Evolutionary conservation across 805 yeast species (phyloP), one percentile per base, ranked within the genome.

Genomic region (Saccharomycopsis guyanensis): DNA sequence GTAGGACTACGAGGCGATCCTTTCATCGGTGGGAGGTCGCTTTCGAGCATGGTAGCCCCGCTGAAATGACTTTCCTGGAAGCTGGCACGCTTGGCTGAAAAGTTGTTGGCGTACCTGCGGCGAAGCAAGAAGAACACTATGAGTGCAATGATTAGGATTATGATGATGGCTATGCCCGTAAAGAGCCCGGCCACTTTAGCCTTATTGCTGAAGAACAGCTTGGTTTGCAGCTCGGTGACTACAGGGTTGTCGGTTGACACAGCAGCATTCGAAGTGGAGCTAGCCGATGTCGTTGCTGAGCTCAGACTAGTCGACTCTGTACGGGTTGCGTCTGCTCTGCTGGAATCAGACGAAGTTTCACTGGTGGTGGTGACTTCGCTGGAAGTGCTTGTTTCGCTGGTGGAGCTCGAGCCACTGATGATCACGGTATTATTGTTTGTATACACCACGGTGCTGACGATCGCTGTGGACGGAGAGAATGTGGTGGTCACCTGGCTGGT

Each of bases 181-280:
- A 44, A 40, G 4, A 44, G 29, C 1, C 47, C 47, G 4, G 38
- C 43, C 8, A 44, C 45, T 23, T 44, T 40, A 12, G 35, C 43
- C 24, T 12, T 15, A 24, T 29, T 15, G 38, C 29, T 24, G 25
- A 37, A 27, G 29, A 43, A 38, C n/a, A 22, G 10, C 42, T 23
- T 38, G 18, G 19, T 15, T 12, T 33, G 37, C 13, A 10, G 32
- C 32, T 27, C 13, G 32, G 8, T 13, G 32, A 27, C 32, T 8
- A 13, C 32, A 27, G 32, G 12, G 32, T 27, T 27, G 32, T 8
- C 32, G 13, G 32, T 27, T 10, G 45, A 8, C 12, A 36, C 22
- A 7, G 45, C 13, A 15, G 40, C n/a, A 10, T 19, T 23, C 12
- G 13, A 5, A 12, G 15, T 25, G 27, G 42, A 12, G 2, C 25